These are phyloP conservation scores for Penicillium sp. DNA, from an alignment of 2,329 filamentous ascomycete genomes.

Conservation along the genomic window DNA sequence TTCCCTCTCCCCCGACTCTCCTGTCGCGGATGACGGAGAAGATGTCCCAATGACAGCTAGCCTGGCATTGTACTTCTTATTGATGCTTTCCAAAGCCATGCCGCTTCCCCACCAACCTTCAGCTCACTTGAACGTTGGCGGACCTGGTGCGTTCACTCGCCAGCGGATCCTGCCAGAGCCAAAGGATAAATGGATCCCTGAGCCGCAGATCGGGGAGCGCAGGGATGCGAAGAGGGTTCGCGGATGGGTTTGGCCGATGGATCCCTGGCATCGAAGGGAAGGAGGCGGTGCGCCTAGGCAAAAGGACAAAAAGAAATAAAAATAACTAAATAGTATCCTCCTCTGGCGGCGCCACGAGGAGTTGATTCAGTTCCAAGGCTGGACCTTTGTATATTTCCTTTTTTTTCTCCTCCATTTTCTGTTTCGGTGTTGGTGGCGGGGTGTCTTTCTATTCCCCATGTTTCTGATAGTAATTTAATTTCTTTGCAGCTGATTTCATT, in stretches of 20 bases:
- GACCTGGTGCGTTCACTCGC: slow-evolving; percentile 58
- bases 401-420: neutral
- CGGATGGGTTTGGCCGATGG: slow-evolving; percentile 64
- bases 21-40: slow-evolving; percentile 5
- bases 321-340: slow-evolving; percentile 31
- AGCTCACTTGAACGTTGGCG: slow-evolving; percentile 63
- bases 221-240: slow-evolving; percentile 60
- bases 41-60: slow-evolving; percentile 53
- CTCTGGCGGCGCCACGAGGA: neutral
- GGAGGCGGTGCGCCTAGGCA: slow-evolving; percentile 38
- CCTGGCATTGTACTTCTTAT: slow-evolving; percentile 64
- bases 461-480: slow-evolving; percentile 13
- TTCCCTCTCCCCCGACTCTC: slow-evolving; percentile 18
- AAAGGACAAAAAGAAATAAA: slow-evolving; percentile 37
- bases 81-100: slow-evolving; percentile 65
- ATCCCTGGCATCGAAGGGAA: slow-evolving; percentile 61
- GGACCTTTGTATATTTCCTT: neutral
- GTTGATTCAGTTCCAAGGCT: neutral
- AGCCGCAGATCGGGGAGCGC: slow-evolving; percentile 60
- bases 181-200: slow-evolving; percentile 65
- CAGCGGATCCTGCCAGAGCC: slow-evolving; percentile 54
- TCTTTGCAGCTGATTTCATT: neutral
- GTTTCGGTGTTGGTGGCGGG: neutral
- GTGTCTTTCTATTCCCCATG: slow-evolving; percentile 5
- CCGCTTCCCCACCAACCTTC: slow-evolving; percentile 58